phyloP scores from a whole-genome alignment of 352 stramenopile genomes.

The Phytophthora crassamura region DNA sequence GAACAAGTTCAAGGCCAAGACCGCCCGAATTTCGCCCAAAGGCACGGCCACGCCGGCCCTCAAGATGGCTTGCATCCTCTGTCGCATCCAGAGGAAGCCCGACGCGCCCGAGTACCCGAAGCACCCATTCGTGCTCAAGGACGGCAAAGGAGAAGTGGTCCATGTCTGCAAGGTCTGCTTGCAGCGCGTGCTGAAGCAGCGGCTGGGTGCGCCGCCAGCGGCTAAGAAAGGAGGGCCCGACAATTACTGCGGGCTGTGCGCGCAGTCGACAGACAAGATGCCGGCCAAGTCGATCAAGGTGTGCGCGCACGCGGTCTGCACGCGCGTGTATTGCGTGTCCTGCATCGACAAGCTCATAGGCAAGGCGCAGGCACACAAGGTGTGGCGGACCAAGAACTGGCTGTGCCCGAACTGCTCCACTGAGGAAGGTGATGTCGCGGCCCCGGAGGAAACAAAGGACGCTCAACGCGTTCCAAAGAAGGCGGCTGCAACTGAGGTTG shows the following conservation, averaged over 20 bases:
- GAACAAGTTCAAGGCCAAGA: slow-evolving; percentile 15
- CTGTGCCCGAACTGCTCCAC: slow-evolving; percentile 69
- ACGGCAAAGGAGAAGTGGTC: slow-evolving; percentile 55
- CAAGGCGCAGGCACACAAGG: slow-evolving; percentile 60
- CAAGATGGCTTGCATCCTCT: slow-evolving; percentile 58
- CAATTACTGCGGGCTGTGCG: slow-evolving; percentile 61
- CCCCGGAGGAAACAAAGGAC: slow-evolving; percentile 2
- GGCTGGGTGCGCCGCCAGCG: slow-evolving; percentile 24
- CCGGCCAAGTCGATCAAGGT: slow-evolving; percentile 41
- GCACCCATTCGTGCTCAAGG: slow-evolving; percentile 81
- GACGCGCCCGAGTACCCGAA: slow-evolving; percentile 46
- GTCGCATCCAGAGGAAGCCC: slow-evolving; percentile 39
- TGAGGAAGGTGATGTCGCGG: slow-evolving; percentile 13
- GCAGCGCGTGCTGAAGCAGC: slow-evolving; percentile 54
- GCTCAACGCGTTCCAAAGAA: not conserved
- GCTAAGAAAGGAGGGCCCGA: slow-evolving; percentile 21
- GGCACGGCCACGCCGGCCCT: slow-evolving; percentile 21
- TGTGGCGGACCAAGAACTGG: slow-evolving; percentile 65
- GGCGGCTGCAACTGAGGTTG: too few species aligned
- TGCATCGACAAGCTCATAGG: slow-evolving; percentile 73
- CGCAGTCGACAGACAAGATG: slow-evolving; percentile 32
- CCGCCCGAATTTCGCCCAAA: too few species aligned
- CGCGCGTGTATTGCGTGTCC: slow-evolving; percentile 56
- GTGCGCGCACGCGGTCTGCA: slow-evolving; percentile 56
- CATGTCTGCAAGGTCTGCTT: slow-evolving; percentile 76